Conservation (phyloP, 495 filamentous ascomycete species). For the Tuber calosporum region DNA sequence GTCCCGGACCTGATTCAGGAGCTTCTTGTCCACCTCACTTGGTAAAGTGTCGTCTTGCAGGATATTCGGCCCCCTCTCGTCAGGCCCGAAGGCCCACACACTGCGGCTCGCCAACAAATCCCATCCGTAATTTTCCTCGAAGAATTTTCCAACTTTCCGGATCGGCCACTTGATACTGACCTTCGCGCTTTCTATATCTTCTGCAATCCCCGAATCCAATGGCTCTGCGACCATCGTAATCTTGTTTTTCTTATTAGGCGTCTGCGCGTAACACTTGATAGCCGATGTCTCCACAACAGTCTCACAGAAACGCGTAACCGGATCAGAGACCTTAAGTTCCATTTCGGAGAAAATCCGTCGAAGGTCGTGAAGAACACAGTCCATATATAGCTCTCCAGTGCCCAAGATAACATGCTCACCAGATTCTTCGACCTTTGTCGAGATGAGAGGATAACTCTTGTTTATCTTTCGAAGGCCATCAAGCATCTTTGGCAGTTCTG, state of each 20-base stretch:
- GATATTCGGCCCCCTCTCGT: constrained; percentile 92
- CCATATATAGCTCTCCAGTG: constrained; percentile 97
- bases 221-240: constrained; percentile 98
- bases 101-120: constrained; percentile 87
- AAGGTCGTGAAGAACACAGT: constrained; percentile 93
- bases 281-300: constrained; percentile 96
- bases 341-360: constrained; percentile 93
- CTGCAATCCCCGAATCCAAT: constrained; percentile 85
- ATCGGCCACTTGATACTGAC: constrained; percentile 91
- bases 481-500: constrained; percentile 97
- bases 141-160: constrained; percentile 88
- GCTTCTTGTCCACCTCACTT: constrained; percentile 80
- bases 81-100: constrained; percentile 98
- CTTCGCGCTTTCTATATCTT: constrained; percentile 85
- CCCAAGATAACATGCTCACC: constrained; percentile 93
- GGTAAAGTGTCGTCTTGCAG: constrained; percentile 93
- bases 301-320: constrained; percentile 94
- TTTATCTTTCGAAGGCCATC: constrained; percentile 94
- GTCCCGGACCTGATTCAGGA: constrained; percentile 79
- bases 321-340: constrained; percentile 97
- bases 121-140: constrained; percentile 96
- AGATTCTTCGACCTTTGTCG: constrained; percentile 97
- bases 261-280: constrained; percentile 95
- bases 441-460: constrained; percentile 91
- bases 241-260: constrained; percentile 98